Conservation (phyloP, 768 basidiomycete genomes). For the Lactarius sanguifluus region DNA sequence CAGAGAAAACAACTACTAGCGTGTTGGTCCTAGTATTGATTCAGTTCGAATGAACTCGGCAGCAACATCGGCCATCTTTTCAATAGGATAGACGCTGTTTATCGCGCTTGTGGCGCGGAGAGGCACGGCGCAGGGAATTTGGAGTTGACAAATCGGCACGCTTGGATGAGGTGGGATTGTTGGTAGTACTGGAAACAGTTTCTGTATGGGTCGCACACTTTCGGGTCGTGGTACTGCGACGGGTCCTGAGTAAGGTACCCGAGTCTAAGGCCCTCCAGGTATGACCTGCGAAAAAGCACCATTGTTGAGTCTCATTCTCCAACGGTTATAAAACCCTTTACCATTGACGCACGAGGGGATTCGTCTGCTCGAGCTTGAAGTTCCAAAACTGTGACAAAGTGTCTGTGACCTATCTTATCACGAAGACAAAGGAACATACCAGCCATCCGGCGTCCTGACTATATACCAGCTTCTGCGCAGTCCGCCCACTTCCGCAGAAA, state of each 20-base stretch:
- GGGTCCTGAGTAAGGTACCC: constrained; percentile 69
- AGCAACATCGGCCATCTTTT: background rate
- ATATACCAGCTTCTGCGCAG: constrained; percentile 68
- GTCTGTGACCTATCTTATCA: background rate
- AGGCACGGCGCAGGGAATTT: background rate
- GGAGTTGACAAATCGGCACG: background rate
- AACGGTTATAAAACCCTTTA: constrained; percentile 34
- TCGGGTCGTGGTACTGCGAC: constrained; percentile 49
- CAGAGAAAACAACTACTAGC: background rate
- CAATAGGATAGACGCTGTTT: background rate
- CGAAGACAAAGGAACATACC: constrained; percentile 40
- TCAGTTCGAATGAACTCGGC: background rate
- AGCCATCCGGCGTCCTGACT: constrained; percentile 64
- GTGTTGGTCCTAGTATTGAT: background rate
- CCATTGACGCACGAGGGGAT: constrained; percentile 60
- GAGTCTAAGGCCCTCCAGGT: constrained; percentile 55
- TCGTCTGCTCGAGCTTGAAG: constrained; percentile 67
- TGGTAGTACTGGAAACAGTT: background rate
- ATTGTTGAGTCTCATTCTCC: background rate
- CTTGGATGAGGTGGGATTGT: background rate
- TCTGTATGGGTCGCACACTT: constrained; percentile 62
- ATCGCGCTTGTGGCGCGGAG: background rate
- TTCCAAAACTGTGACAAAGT: constrained; percentile 56
- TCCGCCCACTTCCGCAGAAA: constrained; percentile 72
- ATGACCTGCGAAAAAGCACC: constrained; percentile 54